Evolutionary conservation across 257 asterid species (phyloP).

Genomic region (Coffea canephora): DNA sequence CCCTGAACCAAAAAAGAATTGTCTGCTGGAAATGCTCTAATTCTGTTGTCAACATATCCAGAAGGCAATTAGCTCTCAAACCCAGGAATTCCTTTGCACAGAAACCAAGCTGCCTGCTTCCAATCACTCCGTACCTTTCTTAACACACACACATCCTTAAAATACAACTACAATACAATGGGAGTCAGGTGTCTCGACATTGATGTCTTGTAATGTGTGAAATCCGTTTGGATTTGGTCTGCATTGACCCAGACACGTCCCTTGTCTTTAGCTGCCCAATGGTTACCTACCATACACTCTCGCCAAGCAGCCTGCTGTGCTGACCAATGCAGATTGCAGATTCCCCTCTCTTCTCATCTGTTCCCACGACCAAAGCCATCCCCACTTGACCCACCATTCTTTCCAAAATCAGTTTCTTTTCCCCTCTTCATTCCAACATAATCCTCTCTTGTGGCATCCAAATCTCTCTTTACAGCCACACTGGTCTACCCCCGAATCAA

Average conservation of each 20-base stretch:
- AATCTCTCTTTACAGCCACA: conserved; percentile 17
- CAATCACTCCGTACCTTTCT: neutral
- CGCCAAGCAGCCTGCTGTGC: neutral
- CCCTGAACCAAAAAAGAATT: neutral
- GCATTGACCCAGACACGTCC: conserved; percentile 29
- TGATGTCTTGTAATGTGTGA: conserved; percentile 17
- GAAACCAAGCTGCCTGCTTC: neutral
- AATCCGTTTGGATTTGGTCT: conserved; percentile 29
- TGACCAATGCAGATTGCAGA: neutral
- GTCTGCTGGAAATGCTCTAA: no score
- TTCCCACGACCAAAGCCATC: neutral
- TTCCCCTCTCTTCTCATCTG: neutral
- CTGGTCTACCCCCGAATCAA: conserved; percentile 3
- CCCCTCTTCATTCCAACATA: conserved; percentile 2
- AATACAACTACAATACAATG: no score
- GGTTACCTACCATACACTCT: neutral
- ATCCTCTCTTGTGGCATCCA: neutral
- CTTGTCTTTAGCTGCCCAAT: conserved; percentile 10
- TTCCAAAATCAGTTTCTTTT: neutral
- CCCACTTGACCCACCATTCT: conserved; percentile 15
- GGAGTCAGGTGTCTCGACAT: neutral
- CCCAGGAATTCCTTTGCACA: neutral
- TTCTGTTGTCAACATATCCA: neutral
- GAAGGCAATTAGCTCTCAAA: neutral
- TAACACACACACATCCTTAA: neutral